Conservation (phyloP, 805 yeast genomes). For the Candida silvicultrix region DNA sequence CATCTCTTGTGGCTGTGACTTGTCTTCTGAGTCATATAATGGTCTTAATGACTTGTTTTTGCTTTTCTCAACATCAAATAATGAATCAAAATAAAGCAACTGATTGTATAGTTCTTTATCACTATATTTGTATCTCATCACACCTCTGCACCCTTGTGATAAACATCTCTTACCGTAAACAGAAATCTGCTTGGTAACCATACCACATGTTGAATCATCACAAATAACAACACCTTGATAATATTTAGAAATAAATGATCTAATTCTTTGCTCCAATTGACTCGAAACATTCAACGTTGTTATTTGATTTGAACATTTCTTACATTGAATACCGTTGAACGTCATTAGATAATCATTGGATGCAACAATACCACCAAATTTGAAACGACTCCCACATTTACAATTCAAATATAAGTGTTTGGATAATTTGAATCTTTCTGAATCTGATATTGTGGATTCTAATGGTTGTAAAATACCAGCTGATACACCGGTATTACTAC, state of each 20-base stretch:
- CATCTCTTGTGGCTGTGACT: slow-evolving; percentile 25
- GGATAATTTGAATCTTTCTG: slow-evolving; percentile 72
- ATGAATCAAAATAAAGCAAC: slow-evolving; percentile 64
- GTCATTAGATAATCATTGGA: slow-evolving; percentile 56
- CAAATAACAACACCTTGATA: slow-evolving; percentile 86
- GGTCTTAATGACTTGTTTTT: slow-evolving; percentile 52
- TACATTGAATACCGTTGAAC: slow-evolving; percentile 67
- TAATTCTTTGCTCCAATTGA: slow-evolving; percentile 69
- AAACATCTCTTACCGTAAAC: slow-evolving; percentile 88
- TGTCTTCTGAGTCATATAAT: slow-evolving; percentile 32
- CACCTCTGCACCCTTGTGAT: slow-evolving; percentile 58
- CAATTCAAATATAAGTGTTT: slow-evolving; percentile 54
- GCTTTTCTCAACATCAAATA: slow-evolving; percentile 80
- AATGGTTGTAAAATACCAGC: slow-evolving; percentile 56
- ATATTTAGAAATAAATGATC: slow-evolving; percentile 65
- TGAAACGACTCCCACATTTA: slow-evolving; percentile 51
- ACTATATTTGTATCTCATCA: slow-evolving; percentile 68
- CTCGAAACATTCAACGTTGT: slow-evolving; percentile 50
- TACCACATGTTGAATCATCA: slow-evolving; percentile 79
- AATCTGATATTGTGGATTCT: slow-evolving; percentile 74
- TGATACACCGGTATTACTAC: slow-evolving; percentile 19
- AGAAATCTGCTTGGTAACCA: slow-evolving; percentile 74
- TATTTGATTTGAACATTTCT: slow-evolving; percentile 48
- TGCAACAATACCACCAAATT: slow-evolving; percentile 68
- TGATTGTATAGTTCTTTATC: slow-evolving; percentile 85